A percentile compares a stretch with the other conserved stretches of the same genome.
Conservation (phyloP, 345 rosid species). For the Brassica nigra region DNA sequence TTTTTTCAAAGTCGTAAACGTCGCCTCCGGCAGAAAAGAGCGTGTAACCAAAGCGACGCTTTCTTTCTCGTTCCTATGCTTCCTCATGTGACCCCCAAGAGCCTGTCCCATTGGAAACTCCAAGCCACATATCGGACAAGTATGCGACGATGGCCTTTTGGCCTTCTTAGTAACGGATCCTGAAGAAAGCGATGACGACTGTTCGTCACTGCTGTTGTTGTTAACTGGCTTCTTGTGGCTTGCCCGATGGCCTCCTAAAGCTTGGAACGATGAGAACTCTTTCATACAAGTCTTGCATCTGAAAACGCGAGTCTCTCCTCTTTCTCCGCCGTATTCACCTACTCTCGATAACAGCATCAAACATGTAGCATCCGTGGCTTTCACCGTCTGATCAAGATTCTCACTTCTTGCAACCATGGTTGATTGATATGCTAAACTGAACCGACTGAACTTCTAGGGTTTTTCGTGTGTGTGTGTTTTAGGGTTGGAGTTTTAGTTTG, state of each 20-base stretch:
- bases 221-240: slow-evolving; percentile 59
- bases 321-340: slow-evolving; percentile 29
- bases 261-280: slow-evolving; percentile 75
- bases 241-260: slow-evolving; percentile 87
- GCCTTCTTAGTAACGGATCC: slow-evolving; percentile 21
- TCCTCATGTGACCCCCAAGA: slow-evolving; percentile 83
- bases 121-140: slow-evolving; percentile 64
- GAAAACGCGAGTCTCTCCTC: slow-evolving; percentile 45
- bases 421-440: not conserved
- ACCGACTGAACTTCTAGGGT: slow-evolving; percentile 5
- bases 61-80: slow-evolving; percentile 48
- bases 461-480: not conserved
- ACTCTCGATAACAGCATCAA: slow-evolving; percentile 66
- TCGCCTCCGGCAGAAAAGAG: slow-evolving; percentile 36
- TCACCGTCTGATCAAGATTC: not conserved
- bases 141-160: slow-evolving; percentile 51
- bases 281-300: slow-evolving; percentile 68
- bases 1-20: slow-evolving; percentile 45
- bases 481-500: not conserved
- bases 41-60: slow-evolving; percentile 30
- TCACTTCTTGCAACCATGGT: slow-evolving; percentile 48
- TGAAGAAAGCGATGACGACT: not conserved
- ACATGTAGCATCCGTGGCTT: slow-evolving; percentile 44
- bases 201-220: slow-evolving; percentile 43
- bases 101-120: slow-evolving; percentile 84